These are phyloP conservation scores for Neopestalotiopsis rosae DNA, from an alignment of 2,329 filamentous ascomycete genomes.

Conservation along the genomic window DNA sequence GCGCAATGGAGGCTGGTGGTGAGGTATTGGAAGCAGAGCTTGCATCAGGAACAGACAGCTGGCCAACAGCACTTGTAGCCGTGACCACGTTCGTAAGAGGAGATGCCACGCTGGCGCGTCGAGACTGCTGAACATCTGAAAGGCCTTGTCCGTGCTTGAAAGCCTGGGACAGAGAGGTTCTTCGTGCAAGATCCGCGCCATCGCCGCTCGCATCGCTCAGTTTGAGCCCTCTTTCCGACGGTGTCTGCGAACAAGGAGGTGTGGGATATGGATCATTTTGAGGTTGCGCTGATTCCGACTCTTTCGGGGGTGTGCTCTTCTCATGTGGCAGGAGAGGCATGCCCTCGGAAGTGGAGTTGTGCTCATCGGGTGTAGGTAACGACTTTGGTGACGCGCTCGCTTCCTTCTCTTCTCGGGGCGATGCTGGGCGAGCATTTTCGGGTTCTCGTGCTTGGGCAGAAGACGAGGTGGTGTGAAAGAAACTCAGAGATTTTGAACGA, in stretches of 20 bases:
- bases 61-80: slow-evolving; percentile 66
- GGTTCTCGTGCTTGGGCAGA: slow-evolving; percentile 45
- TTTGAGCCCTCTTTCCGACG: slow-evolving; percentile 49
- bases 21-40: slow-evolving; percentile 56
- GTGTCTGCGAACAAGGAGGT: slow-evolving; percentile 58
- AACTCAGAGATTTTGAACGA: slow-evolving; percentile 81
- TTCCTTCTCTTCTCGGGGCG: slow-evolving; percentile 40
- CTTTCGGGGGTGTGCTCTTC: slow-evolving; percentile 39
- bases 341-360: slow-evolving; percentile 31
- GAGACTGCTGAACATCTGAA: slow-evolving; percentile 48
- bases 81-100: slow-evolving; percentile 70
- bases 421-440: slow-evolving; percentile 38
- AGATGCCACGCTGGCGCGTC: slow-evolving; percentile 53
- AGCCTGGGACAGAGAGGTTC: slow-evolving; percentile 19
- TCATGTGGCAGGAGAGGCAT: slow-evolving; percentile 46
- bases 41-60: slow-evolving; percentile 72
- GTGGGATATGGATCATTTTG: slow-evolving; percentile 58
- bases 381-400: slow-evolving; percentile 27
- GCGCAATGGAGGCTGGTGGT: slow-evolving; percentile 54
- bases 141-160: slow-evolving; percentile 48
- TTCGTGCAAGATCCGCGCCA: slow-evolving; percentile 34
- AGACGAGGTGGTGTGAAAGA: slow-evolving; percentile 43
- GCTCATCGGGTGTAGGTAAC: slow-evolving; percentile 28
- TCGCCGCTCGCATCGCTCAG: slow-evolving; percentile 47
- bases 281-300: slow-evolving; percentile 35